phyloP scores from a whole-genome alignment of 129 eudicot genomes.

The Helianthus tuberosus region DNA sequence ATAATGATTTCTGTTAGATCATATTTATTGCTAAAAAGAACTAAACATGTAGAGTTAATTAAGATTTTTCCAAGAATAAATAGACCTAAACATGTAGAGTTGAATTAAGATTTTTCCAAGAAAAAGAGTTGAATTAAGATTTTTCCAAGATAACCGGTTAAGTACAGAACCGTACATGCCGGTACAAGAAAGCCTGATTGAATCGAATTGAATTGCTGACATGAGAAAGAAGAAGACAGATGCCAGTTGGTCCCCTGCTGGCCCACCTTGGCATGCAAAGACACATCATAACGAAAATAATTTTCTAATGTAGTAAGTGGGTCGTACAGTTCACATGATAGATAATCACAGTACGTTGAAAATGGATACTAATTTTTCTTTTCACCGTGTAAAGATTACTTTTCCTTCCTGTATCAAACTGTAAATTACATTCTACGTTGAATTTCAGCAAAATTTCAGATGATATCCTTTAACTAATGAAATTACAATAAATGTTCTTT shows the following conservation, averaged over 20 bases:
- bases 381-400: too few species aligned
- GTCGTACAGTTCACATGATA: background rate
- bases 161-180: slow-evolving; percentile 17
- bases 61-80: background rate
- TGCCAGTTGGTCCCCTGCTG: background rate
- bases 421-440: too few species aligned
- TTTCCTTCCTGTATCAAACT: too few species aligned
- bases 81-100: background rate
- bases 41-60: background rate
- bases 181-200: background rate
- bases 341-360: background rate
- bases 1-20: too few species aligned
- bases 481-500: too few species aligned
- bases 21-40: background rate
- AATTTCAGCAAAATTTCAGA: too few species aligned
- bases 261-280: background rate
- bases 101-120: background rate
- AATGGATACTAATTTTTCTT: too few species aligned
- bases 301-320: background rate
- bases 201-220: background rate
- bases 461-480: too few species aligned
- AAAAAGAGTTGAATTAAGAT: too few species aligned
- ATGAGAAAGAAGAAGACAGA: background rate
- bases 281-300: background rate
- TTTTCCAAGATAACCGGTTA: slow-evolving; percentile 4